These are phyloP conservation scores for Globisporangium emineosum DNA, from an alignment of 352 stramenopile species.

Conservation along the genomic window DNA sequence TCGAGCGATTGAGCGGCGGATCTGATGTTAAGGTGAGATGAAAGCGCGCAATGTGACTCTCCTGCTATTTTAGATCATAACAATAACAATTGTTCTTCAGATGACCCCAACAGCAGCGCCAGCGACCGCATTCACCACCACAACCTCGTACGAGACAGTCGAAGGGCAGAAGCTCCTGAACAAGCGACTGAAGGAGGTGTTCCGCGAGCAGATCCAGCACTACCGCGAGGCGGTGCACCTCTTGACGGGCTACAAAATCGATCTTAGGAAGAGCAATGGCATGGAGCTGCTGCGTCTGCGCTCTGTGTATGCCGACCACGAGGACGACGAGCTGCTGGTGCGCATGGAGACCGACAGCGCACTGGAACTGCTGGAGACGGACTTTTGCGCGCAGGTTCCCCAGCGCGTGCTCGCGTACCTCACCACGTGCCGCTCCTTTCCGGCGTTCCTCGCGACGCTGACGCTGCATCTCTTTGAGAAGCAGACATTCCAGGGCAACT, in stretches of 20 bases:
- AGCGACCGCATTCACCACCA: slow-evolving; percentile 56
- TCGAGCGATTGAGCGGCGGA: slow-evolving; percentile 32
- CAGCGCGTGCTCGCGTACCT: slow-evolving; percentile 65
- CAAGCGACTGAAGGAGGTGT: slow-evolving; percentile 86
- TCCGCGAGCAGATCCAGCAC: slow-evolving; percentile 85
- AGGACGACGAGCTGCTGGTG: slow-evolving; percentile 83
- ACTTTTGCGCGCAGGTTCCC: slow-evolving; percentile 70
- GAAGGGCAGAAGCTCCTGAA: slow-evolving; percentile 86
- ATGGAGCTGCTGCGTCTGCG: slow-evolving; percentile 72
- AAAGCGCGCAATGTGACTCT: not conserved
- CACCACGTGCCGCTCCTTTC: slow-evolving; percentile 83
- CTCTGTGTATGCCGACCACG: slow-evolving; percentile 81
- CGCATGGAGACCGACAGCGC: slow-evolving; percentile 73
- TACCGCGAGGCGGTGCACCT: slow-evolving; percentile 89
- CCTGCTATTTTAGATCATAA: slow-evolving; percentile 3
- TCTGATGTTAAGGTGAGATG: slow-evolving; percentile 29
- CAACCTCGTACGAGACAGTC: slow-evolving; percentile 81
- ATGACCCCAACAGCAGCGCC: slow-evolving; percentile 10
- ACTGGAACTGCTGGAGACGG: slow-evolving; percentile 82
- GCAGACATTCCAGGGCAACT: slow-evolving; percentile 84
- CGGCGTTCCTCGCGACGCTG: slow-evolving; percentile 86
- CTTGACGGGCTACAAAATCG: slow-evolving; percentile 87
- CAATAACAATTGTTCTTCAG: not conserved
- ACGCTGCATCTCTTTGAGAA: slow-evolving; percentile 89
- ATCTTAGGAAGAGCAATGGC: slow-evolving; percentile 79